These are phyloP conservation scores for Cladosporium phlei DNA, from an alignment of 2,329 filamentous ascomycete genomes.

Conservation along the genomic window DNA sequence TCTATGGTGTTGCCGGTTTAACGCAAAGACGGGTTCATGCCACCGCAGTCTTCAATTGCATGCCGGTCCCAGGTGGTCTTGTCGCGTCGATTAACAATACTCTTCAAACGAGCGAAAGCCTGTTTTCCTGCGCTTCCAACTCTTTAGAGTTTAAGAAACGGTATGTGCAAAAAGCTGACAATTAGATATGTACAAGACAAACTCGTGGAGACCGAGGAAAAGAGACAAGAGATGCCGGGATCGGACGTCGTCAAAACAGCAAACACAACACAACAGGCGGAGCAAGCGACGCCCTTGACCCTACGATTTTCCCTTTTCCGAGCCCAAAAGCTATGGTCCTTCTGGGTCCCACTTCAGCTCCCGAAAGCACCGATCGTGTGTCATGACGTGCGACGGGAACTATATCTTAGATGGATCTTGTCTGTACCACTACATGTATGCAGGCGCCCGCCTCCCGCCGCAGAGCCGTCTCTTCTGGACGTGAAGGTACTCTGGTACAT, in stretches of 20 bases:
- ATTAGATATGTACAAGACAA: no score
- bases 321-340: constrained; percentile 6
- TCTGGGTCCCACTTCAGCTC: neutral
- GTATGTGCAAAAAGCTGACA: no score
- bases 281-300: neutral
- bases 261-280: neutral
- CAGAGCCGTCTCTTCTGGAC: no score
- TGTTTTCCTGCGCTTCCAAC: no score
- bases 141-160: no score
- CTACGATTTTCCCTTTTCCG: constrained; percentile 3
- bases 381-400: constrained; percentile 8
- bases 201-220: no score
- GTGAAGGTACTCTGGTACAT: no score
- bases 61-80: neutral
- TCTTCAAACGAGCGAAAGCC: no score
- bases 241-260: constrained; percentile 6
- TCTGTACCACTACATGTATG: constrained; percentile 1
- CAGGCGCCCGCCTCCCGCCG: neutral
- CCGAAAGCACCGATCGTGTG: constrained; percentile 3
- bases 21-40: neutral
- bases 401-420: neutral
- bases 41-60: neutral
- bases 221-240: neutral
- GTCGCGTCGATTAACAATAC: neutral
- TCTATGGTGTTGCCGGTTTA: neutral